Evolutionary conservation across 1,139 yeast species (phyloP), one percentile per base, ranked within the genome.

Genomic region (Hansenula lynferdii): DNA sequence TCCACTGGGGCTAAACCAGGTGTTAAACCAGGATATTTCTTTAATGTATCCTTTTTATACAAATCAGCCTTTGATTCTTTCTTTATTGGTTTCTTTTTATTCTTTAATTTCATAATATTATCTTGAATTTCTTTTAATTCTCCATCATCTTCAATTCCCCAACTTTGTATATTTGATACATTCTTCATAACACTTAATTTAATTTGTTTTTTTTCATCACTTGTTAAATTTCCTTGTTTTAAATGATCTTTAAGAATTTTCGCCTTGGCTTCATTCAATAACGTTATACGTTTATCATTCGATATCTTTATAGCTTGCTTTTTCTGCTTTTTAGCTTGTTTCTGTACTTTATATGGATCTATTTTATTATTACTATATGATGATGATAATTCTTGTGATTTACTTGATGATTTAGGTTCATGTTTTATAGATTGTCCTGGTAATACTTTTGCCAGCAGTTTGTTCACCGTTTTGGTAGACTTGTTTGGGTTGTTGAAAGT

Each of bases 1-100:
- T 81, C 95, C 17, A 86, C 94, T 14, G 95, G 96, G 0, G 96
- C 96, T 60, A 87, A 71, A 39, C 96, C 96, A 1, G 96, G 96
- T 0, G 96, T 87, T 42, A 87, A 69, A 12, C 95, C 95, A 34
- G 87, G 80, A 50, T 71, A 72, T 31, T 59, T 56, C 31, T 54
- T 54, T 33, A 53, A 61, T 23, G 42, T 39, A 24, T 47, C 26
- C 50, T 50, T 38, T 24, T 45, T 35, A 47, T 50, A 39, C 27
- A 42, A 36, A 28, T 36, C 40, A 39, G 60, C 39, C 57, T 54
- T 42, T 41, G 51, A 37, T 42, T 54, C 44, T 44, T 48, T 51
- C n/a, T n/a, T n/a, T n/a, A n/a, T n/a, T n/a, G 46, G 47, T 23
- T 17, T 1, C 15, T 16, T 31, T 50, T 15, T 39, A 8, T 43